Conservation (phyloP, 345 rosid genomes). For the Linum trigynum region DNA sequence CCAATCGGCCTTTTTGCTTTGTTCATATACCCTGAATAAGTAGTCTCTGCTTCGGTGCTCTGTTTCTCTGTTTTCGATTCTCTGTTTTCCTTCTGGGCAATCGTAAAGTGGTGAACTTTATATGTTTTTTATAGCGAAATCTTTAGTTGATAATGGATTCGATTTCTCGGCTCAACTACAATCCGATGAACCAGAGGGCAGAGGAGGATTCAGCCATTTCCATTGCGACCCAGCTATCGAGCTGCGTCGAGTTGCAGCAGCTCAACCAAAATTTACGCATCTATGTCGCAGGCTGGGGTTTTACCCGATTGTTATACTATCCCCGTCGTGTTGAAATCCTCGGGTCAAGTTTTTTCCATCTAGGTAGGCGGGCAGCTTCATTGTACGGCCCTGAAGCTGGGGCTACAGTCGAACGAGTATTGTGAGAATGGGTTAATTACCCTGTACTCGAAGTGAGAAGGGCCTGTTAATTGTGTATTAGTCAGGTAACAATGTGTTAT, state of each 20-base stretch:
- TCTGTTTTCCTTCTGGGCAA: no score
- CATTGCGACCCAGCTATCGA: constrained; percentile 34
- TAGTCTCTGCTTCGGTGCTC: no score
- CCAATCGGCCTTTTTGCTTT: no score
- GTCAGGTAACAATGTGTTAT: no score
- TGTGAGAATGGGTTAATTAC: constrained; percentile 72
- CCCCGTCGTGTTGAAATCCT: constrained; percentile 57
- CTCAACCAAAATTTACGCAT: constrained; percentile 38
- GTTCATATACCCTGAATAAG: no score
- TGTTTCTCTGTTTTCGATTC: no score
- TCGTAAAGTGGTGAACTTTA: neutral
- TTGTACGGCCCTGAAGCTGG: constrained; percentile 40
- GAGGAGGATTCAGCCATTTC: constrained; percentile 22
- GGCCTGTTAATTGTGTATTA: no score
- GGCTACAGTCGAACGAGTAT: constrained; percentile 45
- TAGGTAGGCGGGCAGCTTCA: constrained; percentile 52
- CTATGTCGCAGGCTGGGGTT: constrained; percentile 47
- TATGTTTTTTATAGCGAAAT: no score
- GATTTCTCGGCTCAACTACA: neutral
- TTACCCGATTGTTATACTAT: constrained; percentile 62
- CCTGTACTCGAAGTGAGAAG: constrained; percentile 44
- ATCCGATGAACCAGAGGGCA: neutral
- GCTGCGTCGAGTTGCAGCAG: constrained; percentile 31
- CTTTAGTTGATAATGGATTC: neutral
- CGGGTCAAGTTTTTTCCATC: constrained; percentile 30